These are phyloP conservation scores for Trametes cubensis DNA, from an alignment of 768 basidiomycete species.

Conservation along the genomic window DNA sequence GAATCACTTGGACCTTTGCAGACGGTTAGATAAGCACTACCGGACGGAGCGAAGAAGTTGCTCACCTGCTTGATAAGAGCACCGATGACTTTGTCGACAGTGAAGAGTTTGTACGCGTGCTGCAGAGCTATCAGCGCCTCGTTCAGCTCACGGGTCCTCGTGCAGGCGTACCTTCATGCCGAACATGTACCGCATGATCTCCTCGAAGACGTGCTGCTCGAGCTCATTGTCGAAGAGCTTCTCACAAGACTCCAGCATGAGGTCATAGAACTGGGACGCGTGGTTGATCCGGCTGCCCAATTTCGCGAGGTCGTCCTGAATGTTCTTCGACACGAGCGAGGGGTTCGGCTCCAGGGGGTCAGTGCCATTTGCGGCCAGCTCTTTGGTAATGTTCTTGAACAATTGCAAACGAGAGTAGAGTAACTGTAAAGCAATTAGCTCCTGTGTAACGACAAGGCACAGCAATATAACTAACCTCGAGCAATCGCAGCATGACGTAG, in stretches of 20 bases:
- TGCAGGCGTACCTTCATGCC: slow-evolving; percentile 63
- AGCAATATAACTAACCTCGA: slow-evolving; percentile 65
- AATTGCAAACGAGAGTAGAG: slow-evolving; percentile 78
- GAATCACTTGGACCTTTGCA: slow-evolving; percentile 60
- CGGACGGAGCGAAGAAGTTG: not conserved
- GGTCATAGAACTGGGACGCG: slow-evolving; percentile 74
- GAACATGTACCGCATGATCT: slow-evolving; percentile 86
- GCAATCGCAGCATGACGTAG: slow-evolving; percentile 80
- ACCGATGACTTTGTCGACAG: slow-evolving; percentile 89
- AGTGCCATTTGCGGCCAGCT: slow-evolving; percentile 41
- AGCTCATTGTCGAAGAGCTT: slow-evolving; percentile 90
- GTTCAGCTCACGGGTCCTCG: not conserved
- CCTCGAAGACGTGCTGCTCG: slow-evolving; percentile 86
- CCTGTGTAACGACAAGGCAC: not conserved
- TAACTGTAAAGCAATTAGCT: slow-evolving; percentile 50
- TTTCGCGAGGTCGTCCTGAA: slow-evolving; percentile 31
- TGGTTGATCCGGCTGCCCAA: slow-evolving; percentile 38
- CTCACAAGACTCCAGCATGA: slow-evolving; percentile 86
- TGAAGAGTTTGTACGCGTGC: slow-evolving; percentile 89
- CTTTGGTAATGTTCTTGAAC: slow-evolving; percentile 72
- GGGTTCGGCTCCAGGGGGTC: slow-evolving; percentile 35
- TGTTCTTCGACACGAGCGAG: slow-evolving; percentile 43
- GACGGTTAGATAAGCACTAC: not conserved
- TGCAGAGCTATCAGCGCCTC: slow-evolving; percentile 29
- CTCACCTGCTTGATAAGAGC: slow-evolving; percentile 86